Evolutionary conservation across 2,329 filamentous ascomycete species (phyloP), one percentile per base, ranked within the genome.

Genomic region (Sclerotinia borealis): DNA sequence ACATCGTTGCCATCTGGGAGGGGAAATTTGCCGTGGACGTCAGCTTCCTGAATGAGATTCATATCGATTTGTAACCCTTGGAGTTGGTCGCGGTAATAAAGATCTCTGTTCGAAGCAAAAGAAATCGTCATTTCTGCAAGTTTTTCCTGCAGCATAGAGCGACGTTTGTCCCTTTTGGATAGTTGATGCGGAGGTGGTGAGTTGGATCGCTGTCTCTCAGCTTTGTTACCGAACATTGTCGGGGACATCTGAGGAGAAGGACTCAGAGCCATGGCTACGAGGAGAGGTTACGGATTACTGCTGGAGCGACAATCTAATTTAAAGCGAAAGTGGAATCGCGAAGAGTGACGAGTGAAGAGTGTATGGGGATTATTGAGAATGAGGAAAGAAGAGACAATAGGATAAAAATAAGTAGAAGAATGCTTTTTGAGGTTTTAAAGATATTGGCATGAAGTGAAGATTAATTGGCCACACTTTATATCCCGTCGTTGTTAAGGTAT

Each of bases 51-150:
- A 68, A 96, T 91, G 51, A 96, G 83, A 64, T 85, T 91, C 77
- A 93, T 92, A 76, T 96, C 93, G 68, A 91, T 87, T 77, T 97
- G 93, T n/a, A 97, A 86, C 69, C 91, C 91, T 72, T 95, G 89
- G 2, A 97, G 83, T 76, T 97, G 92, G 68, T 95, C 90, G 66
- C 93, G 87, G 76, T 96, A 98, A 71, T 92, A 87, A 67, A 84
- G 81, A 75, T 96, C 92, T 68, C 91, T 85, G 73, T 96, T 92
- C 67, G 88, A 85, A 67, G 86, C 85, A 77, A 96, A 93, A 68
- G 87, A 87, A 61, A 89, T 85, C 61, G 88, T 87, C 76, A 97
- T 86, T 63, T 87, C 84, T 47, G 85, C 83, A 8, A 96, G 84
- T 67, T 90, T 88, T 66, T 96, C 92, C 69, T 87, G 85, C 66